Percentiles rank a stretch among this genome's conserved stretches.
Conservation (phyloP, 2,329 filamentous ascomycete species). For the Ilyonectria robusta region DNA sequence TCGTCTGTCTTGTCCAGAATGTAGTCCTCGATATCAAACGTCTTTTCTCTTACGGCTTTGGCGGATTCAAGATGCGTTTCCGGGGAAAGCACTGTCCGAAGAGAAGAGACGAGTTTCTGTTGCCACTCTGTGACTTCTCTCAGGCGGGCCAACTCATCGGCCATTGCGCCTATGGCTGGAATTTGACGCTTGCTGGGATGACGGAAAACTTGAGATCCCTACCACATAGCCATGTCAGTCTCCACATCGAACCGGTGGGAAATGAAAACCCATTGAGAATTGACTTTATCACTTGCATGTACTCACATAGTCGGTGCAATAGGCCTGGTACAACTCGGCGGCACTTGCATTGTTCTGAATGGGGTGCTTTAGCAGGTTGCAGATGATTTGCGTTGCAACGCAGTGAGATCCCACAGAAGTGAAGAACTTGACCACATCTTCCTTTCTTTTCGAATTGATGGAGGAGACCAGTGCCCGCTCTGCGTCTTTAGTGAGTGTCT, state of each 20-base stretch:
- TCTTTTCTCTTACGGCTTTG: background rate
- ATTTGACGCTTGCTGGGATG: conserved; percentile 12
- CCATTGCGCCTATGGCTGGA: conserved; percentile 8
- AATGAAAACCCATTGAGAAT: background rate
- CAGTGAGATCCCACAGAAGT: conserved; percentile 6
- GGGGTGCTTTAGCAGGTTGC: conserved; percentile 4
- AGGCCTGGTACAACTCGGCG: conserved; percentile 13
- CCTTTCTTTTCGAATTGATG: conserved; percentile 2
- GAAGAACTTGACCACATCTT: conserved; percentile 13
- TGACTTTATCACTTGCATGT: background rate
- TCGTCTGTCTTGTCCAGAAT: conserved; percentile 1
- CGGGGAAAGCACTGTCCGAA: conserved; percentile 4
- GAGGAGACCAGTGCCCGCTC: conserved; percentile 6
- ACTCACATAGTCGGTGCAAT: conserved; percentile 3
- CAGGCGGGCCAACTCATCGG: conserved; percentile 5
- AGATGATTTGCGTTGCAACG: conserved; percentile 9
- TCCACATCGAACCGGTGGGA: background rate
- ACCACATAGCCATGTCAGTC: background rate
- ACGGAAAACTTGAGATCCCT: conserved; percentile 7
- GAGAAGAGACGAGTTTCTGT: conserved; percentile 3
- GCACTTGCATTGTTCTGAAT: conserved; percentile 7
- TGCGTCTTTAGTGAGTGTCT: conserved; percentile 7
- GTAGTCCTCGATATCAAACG: background rate
- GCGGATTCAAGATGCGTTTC: background rate
- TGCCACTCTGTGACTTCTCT: conserved; percentile 7